Percentiles rank a stretch among this genome's conserved stretches.
These are phyloP conservation scores for Phaeophleospora eucalypticola DNA, from an alignment of 2,329 filamentous ascomycete genomes.

Conservation along the genomic window DNA sequence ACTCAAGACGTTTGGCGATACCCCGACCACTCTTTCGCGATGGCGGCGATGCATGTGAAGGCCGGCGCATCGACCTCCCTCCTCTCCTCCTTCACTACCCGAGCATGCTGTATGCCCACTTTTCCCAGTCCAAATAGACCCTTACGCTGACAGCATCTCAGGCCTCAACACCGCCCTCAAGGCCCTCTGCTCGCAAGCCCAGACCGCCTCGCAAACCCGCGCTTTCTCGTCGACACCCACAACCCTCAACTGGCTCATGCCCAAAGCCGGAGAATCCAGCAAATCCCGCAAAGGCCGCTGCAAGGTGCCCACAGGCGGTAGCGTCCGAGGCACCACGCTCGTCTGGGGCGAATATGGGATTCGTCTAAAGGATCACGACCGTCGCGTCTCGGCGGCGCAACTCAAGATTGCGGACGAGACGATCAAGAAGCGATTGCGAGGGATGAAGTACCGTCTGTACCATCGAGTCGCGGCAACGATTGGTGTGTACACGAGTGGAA, in stretches of 20 bases:
- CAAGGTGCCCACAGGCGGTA: conserved; percentile 85
- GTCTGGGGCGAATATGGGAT: conserved; percentile 95
- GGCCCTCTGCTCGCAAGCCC: conserved; percentile 21
- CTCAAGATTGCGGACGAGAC: conserved; percentile 90
- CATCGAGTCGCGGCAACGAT: conserved; percentile 88
- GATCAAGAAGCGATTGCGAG: conserved; percentile 81
- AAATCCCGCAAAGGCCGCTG: conserved; percentile 86
- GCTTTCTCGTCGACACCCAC: conserved; percentile 26
- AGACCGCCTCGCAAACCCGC: conserved; percentile 18
- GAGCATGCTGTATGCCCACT: conserved; percentile 28
- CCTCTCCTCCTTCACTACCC: conserved; percentile 27
- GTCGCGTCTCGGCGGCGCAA: conserved; percentile 79
- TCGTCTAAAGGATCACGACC: conserved; percentile 88
- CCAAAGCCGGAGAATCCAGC: conserved; percentile 72
- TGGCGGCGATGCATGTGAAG: conserved; percentile 1
- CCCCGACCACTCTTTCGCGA: too few species aligned
- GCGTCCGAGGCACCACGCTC: conserved; percentile 86
- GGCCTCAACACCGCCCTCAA: conserved; percentile 35
- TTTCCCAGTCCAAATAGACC: not conserved
- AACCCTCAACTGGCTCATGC: conserved; percentile 71
- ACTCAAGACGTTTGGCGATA: too few species aligned
- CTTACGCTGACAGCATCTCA: conserved; percentile 23
- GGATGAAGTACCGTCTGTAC: conserved; percentile 88
- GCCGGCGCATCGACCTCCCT: conserved; percentile 15
- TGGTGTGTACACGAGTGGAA: conserved; percentile 91